These are phyloP conservation scores for Diospyros kaki DNA, from an alignment of 148 eudicot genomes.

Conservation along the genomic window DNA sequence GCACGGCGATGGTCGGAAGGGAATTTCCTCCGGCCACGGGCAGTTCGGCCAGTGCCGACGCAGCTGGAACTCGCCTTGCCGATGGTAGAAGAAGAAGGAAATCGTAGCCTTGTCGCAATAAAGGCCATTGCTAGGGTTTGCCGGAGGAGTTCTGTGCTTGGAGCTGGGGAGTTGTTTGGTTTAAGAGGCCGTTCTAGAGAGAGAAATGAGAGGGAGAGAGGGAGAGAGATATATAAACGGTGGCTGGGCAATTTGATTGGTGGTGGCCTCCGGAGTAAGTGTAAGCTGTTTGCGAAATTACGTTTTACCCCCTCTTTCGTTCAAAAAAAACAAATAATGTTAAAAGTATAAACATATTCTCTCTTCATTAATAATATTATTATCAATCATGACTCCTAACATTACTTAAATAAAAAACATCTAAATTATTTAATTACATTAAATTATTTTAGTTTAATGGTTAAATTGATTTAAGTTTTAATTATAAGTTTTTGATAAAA, in stretches of 20 bases:
- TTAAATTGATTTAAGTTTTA: no score
- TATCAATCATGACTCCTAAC: no score
- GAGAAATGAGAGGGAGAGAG: background rate
- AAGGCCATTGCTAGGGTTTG: background rate
- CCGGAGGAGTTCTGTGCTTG: no score
- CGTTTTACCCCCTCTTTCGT: no score
- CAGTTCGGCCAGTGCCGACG: constrained; percentile 23
- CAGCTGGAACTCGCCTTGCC: background rate
- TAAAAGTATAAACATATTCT: no score
- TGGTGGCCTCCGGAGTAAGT: background rate
- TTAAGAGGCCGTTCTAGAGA: background rate
- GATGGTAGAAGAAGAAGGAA: background rate
- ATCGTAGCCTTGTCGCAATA: background rate
- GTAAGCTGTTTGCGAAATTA: background rate
- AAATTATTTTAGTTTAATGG: no score
- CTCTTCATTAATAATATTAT: no score
- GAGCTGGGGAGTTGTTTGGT: background rate
- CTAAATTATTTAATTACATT: no score
- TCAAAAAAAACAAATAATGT: no score
- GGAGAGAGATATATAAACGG: background rate
- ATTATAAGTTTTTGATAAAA: no score
- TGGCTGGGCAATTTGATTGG: background rate
- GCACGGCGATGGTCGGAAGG: constrained; percentile 11
- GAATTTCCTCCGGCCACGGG: constrained; percentile 18
- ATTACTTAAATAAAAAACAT: no score